Conservation (phyloP, 2,329 filamentous ascomycete genomes). For the Ophiobolus disseminans region DNA sequence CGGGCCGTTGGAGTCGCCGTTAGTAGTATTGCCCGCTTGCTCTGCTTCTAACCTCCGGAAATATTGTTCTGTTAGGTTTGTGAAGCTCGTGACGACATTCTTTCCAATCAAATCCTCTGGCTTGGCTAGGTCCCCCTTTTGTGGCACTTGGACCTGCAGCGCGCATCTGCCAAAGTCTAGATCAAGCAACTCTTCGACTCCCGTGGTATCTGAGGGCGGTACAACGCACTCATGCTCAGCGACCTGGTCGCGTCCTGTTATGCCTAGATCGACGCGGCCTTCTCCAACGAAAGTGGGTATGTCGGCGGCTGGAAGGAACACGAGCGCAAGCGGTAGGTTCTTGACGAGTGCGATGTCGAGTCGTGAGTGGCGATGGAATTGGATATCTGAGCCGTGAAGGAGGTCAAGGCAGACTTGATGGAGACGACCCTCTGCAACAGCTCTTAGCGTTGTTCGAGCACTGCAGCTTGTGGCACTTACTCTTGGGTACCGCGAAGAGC, state of each 20-base stretch:
- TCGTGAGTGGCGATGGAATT: constrained; percentile 92
- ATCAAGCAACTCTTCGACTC: constrained; percentile 85
- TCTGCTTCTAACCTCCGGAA: constrained; percentile 77
- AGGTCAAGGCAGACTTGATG: constrained; percentile 88
- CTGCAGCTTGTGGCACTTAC: constrained; percentile 62
- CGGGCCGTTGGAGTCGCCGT: constrained; percentile 45
- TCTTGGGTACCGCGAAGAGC: constrained; percentile 98
- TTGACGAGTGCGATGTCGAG: constrained; percentile 98
- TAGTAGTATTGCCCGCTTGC: constrained; percentile 43
- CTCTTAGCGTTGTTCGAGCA: constrained; percentile 12
- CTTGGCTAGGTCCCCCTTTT: constrained; percentile 74
- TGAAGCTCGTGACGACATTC: constrained; percentile 96
- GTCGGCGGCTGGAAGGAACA: constrained; percentile 96
- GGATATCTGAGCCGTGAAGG: constrained; percentile 90
- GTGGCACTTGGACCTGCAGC: constrained; percentile 95
- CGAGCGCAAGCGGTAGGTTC: constrained; percentile 91
- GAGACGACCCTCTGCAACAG: constrained; percentile 80
- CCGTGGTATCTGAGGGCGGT: constrained; percentile 54
- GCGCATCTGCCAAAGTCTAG: constrained; percentile 90
- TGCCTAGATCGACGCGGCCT: constrained; percentile 90
- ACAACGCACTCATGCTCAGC: constrained; percentile 80
- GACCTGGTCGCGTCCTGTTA: constrained; percentile 92
- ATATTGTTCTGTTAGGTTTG: constrained; percentile 80
- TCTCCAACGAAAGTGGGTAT: constrained; percentile 98
- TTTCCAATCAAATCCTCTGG: constrained; percentile 84